Evolutionary conservation across 345 rosid genomes (phyloP).

Genomic region (Citrus inodora): DNA sequence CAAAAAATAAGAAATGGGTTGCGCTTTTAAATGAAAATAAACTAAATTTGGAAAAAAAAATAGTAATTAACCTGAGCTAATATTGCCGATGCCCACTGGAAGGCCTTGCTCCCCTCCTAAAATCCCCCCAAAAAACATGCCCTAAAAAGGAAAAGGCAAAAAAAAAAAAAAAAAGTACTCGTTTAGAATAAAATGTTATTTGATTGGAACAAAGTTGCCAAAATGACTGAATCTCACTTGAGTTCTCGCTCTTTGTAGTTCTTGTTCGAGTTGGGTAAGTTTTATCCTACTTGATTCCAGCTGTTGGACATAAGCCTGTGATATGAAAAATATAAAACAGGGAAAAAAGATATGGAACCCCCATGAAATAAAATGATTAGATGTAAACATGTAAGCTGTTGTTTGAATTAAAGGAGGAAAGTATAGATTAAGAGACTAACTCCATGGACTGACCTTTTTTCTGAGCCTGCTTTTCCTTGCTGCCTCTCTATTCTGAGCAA

Average conservation of each 20-base stretch:
- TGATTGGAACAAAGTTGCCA: not conserved
- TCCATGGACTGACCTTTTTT: slow-evolving; percentile 57
- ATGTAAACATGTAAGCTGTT: not conserved
- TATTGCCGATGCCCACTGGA: slow-evolving; percentile 46
- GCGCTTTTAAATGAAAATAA: not conserved
- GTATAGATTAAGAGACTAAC: too few species aligned
- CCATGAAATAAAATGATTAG: not conserved
- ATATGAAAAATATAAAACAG: not conserved
- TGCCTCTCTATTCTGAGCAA: slow-evolving; percentile 99
- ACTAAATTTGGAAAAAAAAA: not conserved
- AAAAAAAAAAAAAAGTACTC: not conserved
- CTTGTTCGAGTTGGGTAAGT: slow-evolving; percentile 91
- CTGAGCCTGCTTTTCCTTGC: slow-evolving; percentile 97
- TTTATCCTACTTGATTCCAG: slow-evolving; percentile 92
- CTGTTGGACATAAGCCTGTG: slow-evolving; percentile 95
- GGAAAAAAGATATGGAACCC: not conserved
- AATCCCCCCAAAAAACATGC: slow-evolving; percentile 67
- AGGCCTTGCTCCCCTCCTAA: slow-evolving; percentile 70
- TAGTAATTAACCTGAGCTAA: slow-evolving; percentile 53
- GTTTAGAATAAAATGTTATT: not conserved
- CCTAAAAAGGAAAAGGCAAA: slow-evolving; percentile 34
- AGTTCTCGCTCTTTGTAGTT: slow-evolving; percentile 82
- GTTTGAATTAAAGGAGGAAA: not conserved
- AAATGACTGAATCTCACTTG: slow-evolving; percentile 45
- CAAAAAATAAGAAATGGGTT: not conserved